Percentiles rank a stretch among this genome's conserved stretches.
Conservation (phyloP, 169 alveolate genomes). For the Plasmodium billcollinsi region DNA sequence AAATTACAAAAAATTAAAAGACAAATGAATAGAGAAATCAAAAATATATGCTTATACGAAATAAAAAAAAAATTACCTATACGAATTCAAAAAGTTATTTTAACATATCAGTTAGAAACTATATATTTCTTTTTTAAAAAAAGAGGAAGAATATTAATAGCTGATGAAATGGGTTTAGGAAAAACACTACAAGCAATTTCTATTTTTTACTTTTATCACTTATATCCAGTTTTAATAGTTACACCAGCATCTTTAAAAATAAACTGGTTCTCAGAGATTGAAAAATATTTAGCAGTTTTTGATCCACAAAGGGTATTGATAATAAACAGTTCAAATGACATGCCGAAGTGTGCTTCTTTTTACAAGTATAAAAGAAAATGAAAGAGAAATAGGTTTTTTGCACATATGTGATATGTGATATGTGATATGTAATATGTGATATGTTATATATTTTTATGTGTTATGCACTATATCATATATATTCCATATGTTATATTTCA, state of each 20-base stretch:
- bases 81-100: constrained; percentile 37
- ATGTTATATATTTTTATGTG: too few relatives aligned
- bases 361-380: constrained; percentile 11
- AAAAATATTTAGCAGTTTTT: constrained; percentile 94
- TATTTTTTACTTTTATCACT: constrained; percentile 85
- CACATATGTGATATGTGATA: too few relatives aligned
- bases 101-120: constrained; percentile 57
- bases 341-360: not conserved
- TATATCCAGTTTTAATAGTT: constrained; percentile 93
- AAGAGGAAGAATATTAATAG: constrained; percentile 90
- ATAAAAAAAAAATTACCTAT: constrained; percentile 48
- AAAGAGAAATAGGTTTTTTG: not conserved
- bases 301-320: constrained; percentile 88
- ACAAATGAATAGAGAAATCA: constrained; percentile 32
- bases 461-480: too few relatives aligned
- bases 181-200: constrained; percentile 94
- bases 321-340: constrained; percentile 91
- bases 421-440: too few relatives aligned
- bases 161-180: constrained; percentile 97
- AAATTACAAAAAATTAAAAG: constrained; percentile 15
- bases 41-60: constrained; percentile 29
- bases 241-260: constrained; percentile 96
- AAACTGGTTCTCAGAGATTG: constrained; percentile 96
- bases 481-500: too few relatives aligned
- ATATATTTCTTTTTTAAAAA: constrained; percentile 46